A percentile compares a stretch with the other conserved stretches of the same genome.
phyloP scores from a whole-genome alignment of 2,329 filamentous ascomycete species.

The Parastagonospora avenae region DNA sequence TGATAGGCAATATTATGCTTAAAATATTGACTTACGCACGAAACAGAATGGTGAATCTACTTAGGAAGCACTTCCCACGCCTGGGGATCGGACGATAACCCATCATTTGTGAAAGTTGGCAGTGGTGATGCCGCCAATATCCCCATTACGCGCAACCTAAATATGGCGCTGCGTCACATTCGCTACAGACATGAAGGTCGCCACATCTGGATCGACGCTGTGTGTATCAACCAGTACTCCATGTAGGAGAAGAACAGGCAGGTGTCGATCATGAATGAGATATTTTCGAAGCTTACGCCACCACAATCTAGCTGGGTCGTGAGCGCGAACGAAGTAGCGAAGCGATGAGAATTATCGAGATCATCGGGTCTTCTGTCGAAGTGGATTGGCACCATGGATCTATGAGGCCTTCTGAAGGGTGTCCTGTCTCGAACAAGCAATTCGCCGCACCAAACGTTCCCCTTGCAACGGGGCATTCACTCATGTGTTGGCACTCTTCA shows the following conservation, averaged over 20 bases:
- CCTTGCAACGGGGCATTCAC: conserved; percentile 2
- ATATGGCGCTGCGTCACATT: conserved; percentile 9
- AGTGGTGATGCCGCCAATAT: neutral
- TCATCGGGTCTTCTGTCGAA: neutral
- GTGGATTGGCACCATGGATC: neutral
- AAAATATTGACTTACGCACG: too few relatives aligned
- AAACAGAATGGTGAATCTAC: neutral
- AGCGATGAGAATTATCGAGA: neutral
- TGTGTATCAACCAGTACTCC: conserved; percentile 15
- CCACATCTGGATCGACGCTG: conserved; percentile 16
- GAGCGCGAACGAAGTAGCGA: conserved; percentile 1
- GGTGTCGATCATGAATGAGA: conserved; percentile 10
- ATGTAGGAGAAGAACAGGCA: conserved; percentile 8
- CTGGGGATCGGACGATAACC: conserved; percentile 5
- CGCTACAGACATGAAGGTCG: neutral
- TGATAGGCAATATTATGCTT: too few relatives aligned
- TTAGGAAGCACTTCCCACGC: conserved; percentile 12
- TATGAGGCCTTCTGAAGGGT: neutral
- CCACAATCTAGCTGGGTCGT: conserved; percentile 7
- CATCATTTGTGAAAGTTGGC: neutral
- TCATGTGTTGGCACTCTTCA: neutral
- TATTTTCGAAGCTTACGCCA: conserved; percentile 3
- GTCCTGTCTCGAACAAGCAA: neutral
- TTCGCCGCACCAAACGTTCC: neutral
- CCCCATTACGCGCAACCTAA: conserved; percentile 8